Evolutionary conservation across 2,329 filamentous ascomycete genomes (phyloP).

Genomic region (Monilinia laxa): DNA sequence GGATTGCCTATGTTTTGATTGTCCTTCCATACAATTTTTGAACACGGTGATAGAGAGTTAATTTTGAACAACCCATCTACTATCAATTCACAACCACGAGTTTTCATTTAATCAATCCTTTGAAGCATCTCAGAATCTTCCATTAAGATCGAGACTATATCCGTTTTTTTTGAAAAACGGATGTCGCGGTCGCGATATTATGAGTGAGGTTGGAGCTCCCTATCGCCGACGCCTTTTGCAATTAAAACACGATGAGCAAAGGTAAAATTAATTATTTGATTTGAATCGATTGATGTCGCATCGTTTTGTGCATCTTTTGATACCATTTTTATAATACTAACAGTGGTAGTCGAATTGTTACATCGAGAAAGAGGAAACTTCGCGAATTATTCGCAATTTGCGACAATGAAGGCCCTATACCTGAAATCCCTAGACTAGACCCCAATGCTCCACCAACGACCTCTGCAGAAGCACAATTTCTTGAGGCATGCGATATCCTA

Average conservation of each 20-base stretch:
- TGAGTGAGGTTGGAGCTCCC: slow-evolving; percentile 68
- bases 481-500: slow-evolving; percentile 57
- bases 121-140: slow-evolving; percentile 39
- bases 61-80: slow-evolving; percentile 33
- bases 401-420: slow-evolving; percentile 59
- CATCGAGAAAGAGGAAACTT: slow-evolving; percentile 87
- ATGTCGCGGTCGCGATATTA: slow-evolving; percentile 68
- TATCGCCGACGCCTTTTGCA: slow-evolving; percentile 66
- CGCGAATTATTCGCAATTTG: slow-evolving; percentile 84
- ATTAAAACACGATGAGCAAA: slow-evolving; percentile 62
- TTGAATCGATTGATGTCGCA: slow-evolving; percentile 31
- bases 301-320: slow-evolving; percentile 31
- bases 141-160: slow-evolving; percentile 47
- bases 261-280: slow-evolving; percentile 47
- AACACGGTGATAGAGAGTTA: slow-evolving; percentile 18
- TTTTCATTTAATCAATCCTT: slow-evolving; percentile 33
- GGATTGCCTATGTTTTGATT: slow-evolving; percentile 9
- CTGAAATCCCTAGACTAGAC: slow-evolving; percentile 57
- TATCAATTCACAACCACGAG: slow-evolving; percentile 28
- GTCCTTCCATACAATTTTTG: slow-evolving; percentile 22
- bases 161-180: slow-evolving; percentile 63
- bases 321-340: slow-evolving; percentile 37
- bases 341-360: slow-evolving; percentile 64
- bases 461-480: slow-evolving; percentile 54
- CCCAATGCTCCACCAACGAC: slow-evolving; percentile 56